phyloP scores from a whole-genome alignment of 179 eudicot genomes.

The Spergularia azorica region DNA sequence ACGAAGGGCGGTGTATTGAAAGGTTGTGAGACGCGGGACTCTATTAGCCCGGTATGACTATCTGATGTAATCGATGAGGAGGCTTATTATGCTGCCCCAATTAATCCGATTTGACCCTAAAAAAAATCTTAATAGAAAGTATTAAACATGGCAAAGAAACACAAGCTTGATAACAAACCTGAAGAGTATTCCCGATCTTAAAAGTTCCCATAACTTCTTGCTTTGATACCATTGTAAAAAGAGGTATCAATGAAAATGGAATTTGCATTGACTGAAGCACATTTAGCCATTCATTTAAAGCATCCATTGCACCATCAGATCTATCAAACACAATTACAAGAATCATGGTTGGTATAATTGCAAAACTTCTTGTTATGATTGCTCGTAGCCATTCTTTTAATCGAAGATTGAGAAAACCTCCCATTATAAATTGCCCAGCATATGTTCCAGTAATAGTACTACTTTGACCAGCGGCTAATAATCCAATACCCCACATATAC shows the following conservation, averaged over 20 bases:
- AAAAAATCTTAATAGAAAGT: too few relatives aligned
- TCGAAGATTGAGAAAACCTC: slow-evolving; percentile 79
- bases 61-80: too few relatives aligned
- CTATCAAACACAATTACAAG: slow-evolving; percentile 69
- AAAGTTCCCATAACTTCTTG: slow-evolving; percentile 77
- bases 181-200: slow-evolving; percentile 58
- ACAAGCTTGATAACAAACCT: slow-evolving; percentile 45
- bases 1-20: too few relatives aligned
- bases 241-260: slow-evolving; percentile 90
- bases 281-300: slow-evolving; percentile 88
- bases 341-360: slow-evolving; percentile 85
- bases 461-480: slow-evolving; percentile 75
- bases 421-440: slow-evolving; percentile 96
- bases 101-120: too few relatives aligned
- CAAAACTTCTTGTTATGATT: slow-evolving; percentile 82
- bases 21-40: too few relatives aligned
- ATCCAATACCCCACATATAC: slow-evolving; percentile 76
- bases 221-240: slow-evolving; percentile 75
- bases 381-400: slow-evolving; percentile 84
- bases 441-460: slow-evolving; percentile 91
- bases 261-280: slow-evolving; percentile 91
- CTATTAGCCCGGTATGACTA: too few relatives aligned
- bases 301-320: slow-evolving; percentile 74
- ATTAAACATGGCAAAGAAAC: too few relatives aligned
- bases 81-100: too few relatives aligned